These are phyloP conservation scores for Lithocarpus polystachyus DNA, from an alignment of 306 rosid genomes.

Conservation along the genomic window DNA sequence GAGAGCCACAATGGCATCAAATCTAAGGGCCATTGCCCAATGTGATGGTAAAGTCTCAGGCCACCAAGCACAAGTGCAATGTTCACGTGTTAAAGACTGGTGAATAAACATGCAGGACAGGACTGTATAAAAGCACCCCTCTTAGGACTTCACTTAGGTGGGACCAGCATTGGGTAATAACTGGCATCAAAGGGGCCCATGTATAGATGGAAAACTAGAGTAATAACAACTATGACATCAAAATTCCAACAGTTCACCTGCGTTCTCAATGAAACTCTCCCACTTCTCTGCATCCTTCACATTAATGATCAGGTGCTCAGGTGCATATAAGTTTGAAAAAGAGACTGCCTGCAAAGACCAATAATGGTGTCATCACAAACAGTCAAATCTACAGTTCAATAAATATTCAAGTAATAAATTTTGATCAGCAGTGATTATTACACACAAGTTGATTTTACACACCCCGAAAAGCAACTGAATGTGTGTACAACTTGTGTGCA, in stretches of 20 bases:
- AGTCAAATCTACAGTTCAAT: not conserved
- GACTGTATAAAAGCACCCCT: no score
- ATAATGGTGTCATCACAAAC: not conserved
- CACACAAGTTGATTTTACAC: no score
- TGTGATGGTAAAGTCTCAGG: not conserved
- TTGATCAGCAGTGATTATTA: not conserved
- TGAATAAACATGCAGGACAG: no score
- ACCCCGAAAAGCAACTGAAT: no score
- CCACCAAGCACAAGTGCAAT: not conserved
- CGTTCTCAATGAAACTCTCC: constrained; percentile 95
- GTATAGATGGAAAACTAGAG: not conserved
- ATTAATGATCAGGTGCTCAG: constrained; percentile 89
- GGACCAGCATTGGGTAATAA: not conserved
- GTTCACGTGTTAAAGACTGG: not conserved
- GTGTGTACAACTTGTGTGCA: no score
- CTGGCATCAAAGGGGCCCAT: not conserved
- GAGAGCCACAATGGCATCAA: not conserved
- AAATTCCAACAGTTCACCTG: constrained; percentile 47
- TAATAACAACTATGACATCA: not conserved
- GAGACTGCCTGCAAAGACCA: constrained; percentile 70
- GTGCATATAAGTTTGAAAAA: constrained; percentile 93
- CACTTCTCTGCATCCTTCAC: constrained; percentile 92
- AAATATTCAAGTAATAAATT: not conserved
- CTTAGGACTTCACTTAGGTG: not conserved
- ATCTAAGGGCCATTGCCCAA: not conserved